phyloP scores from a whole-genome alignment of 2,329 filamentous ascomycete genomes.

The Penicillium sp. region DNA sequence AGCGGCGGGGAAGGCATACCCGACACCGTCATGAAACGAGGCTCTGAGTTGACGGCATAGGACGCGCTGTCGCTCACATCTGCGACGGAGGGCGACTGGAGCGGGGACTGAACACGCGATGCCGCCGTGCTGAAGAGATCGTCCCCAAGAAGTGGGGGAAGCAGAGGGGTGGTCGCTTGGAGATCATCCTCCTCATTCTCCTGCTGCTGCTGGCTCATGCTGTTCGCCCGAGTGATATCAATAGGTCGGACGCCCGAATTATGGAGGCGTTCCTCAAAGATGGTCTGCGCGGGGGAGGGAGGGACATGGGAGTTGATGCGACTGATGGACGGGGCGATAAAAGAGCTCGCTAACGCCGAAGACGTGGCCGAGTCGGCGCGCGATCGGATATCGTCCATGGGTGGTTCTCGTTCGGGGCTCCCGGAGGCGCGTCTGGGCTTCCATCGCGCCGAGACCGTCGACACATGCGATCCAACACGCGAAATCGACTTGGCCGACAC shows the following conservation, averaged over 20 bases:
- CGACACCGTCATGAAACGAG: constrained; percentile 42
- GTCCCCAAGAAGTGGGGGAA: constrained; percentile 72
- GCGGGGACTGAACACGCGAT: constrained; percentile 65
- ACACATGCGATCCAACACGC: constrained; percentile 63
- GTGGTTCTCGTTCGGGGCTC: constrained; percentile 25
- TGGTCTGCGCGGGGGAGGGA: constrained; percentile 58
- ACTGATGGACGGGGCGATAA: constrained; percentile 27
- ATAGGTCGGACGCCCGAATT: constrained; percentile 47
- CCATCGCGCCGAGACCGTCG: constrained; percentile 59
- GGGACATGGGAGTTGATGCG: constrained; percentile 51
- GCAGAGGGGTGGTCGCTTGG: constrained; percentile 72
- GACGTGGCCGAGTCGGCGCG: constrained; percentile 39
- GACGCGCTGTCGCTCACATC: constrained; percentile 45
- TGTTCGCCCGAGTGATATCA: constrained; percentile 50
- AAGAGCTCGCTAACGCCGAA: constrained; percentile 34
- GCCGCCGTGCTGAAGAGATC: constrained; percentile 43
- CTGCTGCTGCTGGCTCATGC: constrained; percentile 35
- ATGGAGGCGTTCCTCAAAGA: constrained; percentile 51
- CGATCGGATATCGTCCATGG: constrained; percentile 32
- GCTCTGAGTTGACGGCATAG: constrained; percentile 44
- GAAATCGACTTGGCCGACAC: constrained; percentile 47
- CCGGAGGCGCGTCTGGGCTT: constrained; percentile 35
- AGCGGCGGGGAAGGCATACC: constrained; percentile 62
- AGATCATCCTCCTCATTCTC: constrained; percentile 50
- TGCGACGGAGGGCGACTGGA: constrained; percentile 76